phyloP scores from a whole-genome alignment of 2,329 filamentous ascomycete genomes.

The Pyricularia sp. region DNA sequence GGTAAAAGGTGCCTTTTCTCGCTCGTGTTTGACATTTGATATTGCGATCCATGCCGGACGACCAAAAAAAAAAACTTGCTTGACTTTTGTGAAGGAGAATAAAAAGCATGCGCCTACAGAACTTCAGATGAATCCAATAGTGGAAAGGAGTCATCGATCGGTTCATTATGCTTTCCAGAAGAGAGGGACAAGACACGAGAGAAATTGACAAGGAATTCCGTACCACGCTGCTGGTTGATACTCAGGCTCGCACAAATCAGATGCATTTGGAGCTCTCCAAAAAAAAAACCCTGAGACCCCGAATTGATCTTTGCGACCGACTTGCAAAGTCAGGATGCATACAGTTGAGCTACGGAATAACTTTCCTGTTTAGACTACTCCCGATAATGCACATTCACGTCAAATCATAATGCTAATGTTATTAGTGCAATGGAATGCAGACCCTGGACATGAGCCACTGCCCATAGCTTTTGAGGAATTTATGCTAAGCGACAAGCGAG shows the following conservation, averaged over 20 bases:
- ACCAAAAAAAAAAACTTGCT: background rate
- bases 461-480: background rate
- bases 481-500: background rate
- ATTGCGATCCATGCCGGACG: background rate
- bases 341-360: background rate
- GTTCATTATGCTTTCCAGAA: background rate
- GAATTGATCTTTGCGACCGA: background rate
- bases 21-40: background rate
- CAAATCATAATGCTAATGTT: background rate
- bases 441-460: background rate
- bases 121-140: background rate
- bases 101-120: background rate
- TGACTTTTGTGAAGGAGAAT: background rate
- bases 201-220: too few relatives aligned
- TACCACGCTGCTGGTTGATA: background rate
- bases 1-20: background rate
- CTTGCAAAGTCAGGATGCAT: background rate
- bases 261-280: background rate
- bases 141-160: background rate
- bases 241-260: background rate
- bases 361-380: background rate
- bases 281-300: background rate
- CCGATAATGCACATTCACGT: background rate
- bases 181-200: background rate
- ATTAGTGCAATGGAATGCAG: background rate